Percentiles rank a stretch among this genome's conserved stretches.
These are phyloP conservation scores for Hyphopichia buzzinii DNA, from an alignment of 1,139 yeast genomes.

Conservation along the genomic window DNA sequence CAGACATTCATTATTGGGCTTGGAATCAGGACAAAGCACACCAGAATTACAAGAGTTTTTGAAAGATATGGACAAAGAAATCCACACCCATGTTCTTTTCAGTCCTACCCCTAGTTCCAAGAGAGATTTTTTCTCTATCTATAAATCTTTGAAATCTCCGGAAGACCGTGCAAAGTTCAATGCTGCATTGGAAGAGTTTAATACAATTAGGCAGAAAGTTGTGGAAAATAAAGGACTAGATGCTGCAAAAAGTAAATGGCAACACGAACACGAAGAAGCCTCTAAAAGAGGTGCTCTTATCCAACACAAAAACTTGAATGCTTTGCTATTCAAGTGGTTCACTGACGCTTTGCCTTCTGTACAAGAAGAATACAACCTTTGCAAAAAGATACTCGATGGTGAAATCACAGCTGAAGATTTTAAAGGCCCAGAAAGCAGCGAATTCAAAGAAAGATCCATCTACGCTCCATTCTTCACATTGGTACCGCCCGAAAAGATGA, in stretches of 20 bases:
- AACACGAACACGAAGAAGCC: conserved; percentile 71
- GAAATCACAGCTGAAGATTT: conserved; percentile 15
- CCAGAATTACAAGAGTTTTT: conserved; percentile 32
- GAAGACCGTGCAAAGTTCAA: conserved; percentile 61
- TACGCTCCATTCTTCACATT: conserved; percentile 79
- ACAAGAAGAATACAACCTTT: conserved; percentile 57
- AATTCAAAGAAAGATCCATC: conserved; percentile 51
- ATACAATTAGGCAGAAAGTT: conserved; percentile 70
- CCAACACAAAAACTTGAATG: conserved; percentile 61
- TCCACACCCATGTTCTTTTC: conserved; percentile 23
- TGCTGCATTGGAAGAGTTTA: conserved; percentile 61
- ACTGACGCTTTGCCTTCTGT: conserved; percentile 67
- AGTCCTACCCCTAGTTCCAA: conserved; percentile 34
- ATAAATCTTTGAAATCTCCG: conserved; percentile 46
- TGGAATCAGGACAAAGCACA: conserved; percentile 36
- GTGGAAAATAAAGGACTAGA: conserved; percentile 79
- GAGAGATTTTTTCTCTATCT: conserved; percentile 66
- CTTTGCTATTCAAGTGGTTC: conserved; percentile 78
- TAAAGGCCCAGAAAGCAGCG: conserved; percentile 27
- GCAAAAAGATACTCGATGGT: conserved; percentile 35
- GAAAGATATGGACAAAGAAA: conserved; percentile 32
- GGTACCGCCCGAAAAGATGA: conserved; percentile 75
- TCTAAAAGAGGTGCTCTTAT: conserved; percentile 59
- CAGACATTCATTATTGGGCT: conserved; percentile 73
- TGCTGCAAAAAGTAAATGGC: conserved; percentile 89